These are phyloP conservation scores for Mycosarcoma mackinlayi DNA, from an alignment of 1,284 basidiomycete genomes.

Conservation along the genomic window DNA sequence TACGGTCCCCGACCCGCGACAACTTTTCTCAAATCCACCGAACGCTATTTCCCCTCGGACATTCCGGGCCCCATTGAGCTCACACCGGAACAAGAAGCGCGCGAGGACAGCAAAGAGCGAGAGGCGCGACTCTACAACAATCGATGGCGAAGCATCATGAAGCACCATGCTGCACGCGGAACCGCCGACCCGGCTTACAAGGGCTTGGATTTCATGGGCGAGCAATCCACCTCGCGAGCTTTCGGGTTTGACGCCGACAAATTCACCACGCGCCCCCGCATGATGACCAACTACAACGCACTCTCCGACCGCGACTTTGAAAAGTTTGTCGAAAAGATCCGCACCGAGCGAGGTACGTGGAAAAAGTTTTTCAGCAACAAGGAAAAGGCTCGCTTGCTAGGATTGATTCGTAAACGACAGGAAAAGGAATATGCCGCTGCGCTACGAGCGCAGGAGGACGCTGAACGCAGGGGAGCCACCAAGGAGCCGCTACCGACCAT, in stretches of 20 bases:
- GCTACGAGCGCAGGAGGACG: constrained; percentile 36
- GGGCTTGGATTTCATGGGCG: constrained; percentile 43
- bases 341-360: constrained; percentile 30
- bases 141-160: constrained; percentile 33
- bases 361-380: constrained; percentile 34
- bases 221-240: constrained; percentile 27
- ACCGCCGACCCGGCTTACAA: constrained; percentile 44
- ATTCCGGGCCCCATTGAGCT: constrained; percentile 34
- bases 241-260: constrained; percentile 44
- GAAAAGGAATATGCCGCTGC: constrained; percentile 37
- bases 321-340: constrained; percentile 46
- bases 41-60: constrained; percentile 46
- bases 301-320: constrained; percentile 55
- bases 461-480: constrained; percentile 35
- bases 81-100: constrained; percentile 28
- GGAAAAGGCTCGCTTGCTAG: constrained; percentile 38
- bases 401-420: constrained; percentile 37
- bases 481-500: constrained; percentile 41
- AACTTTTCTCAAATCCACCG: constrained; percentile 38
- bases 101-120: constrained; percentile 20
- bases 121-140: constrained; percentile 41
- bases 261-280: constrained; percentile 46
- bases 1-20: constrained; percentile 43
- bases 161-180: constrained; percentile 40
- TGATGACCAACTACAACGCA: constrained; percentile 62